Conservation (phyloP, 2,329 filamentous ascomycete species). For the Dactylellina parvicollis region DNA sequence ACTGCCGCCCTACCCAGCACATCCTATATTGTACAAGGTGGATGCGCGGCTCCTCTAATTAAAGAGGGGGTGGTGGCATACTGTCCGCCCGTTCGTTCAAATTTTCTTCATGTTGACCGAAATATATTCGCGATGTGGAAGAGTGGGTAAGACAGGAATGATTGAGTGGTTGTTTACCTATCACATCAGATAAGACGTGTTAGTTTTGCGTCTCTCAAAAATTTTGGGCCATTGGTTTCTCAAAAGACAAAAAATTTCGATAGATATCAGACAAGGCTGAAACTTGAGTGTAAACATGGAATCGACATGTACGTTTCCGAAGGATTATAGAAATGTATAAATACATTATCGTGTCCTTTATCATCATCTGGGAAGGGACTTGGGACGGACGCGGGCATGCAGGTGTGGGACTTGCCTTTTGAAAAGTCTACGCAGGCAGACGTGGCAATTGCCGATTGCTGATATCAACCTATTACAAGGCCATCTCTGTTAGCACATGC, state of each 20-base stretch:
- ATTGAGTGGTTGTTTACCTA: slow-evolving; percentile 58
- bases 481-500: slow-evolving; percentile 4
- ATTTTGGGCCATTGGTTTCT: too few relatives aligned
- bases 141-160: neutral
- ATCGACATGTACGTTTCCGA: slow-evolving; percentile 58
- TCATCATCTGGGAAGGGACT: slow-evolving; percentile 35
- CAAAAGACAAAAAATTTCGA: slow-evolving; percentile 8
- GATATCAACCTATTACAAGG: neutral
- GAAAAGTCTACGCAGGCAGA: slow-evolving; percentile 26
- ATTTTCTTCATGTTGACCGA: slow-evolving; percentile 61
- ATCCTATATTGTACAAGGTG: slow-evolving; percentile 61
- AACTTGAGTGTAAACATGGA: slow-evolving; percentile 61
- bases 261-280: slow-evolving; percentile 64
- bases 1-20: slow-evolving; percentile 60
- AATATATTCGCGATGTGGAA: neutral
- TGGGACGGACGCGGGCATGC: neutral
- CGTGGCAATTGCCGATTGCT: neutral
- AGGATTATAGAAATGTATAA: slow-evolving; percentile 56
- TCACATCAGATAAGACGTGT: slow-evolving; percentile 55
- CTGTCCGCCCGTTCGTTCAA: slow-evolving; percentile 65
- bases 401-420: slow-evolving; percentile 59
- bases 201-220: slow-evolving; percentile 2
- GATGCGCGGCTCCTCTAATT: slow-evolving; percentile 60
- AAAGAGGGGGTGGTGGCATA: slow-evolving; percentile 61
- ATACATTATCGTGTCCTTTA: slow-evolving; percentile 42